A percentile compares a stretch with the other conserved stretches of the same genome.
These are phyloP conservation scores for Beauveria varroae DNA, from an alignment of 2,329 filamentous ascomycete species.

Conservation along the genomic window DNA sequence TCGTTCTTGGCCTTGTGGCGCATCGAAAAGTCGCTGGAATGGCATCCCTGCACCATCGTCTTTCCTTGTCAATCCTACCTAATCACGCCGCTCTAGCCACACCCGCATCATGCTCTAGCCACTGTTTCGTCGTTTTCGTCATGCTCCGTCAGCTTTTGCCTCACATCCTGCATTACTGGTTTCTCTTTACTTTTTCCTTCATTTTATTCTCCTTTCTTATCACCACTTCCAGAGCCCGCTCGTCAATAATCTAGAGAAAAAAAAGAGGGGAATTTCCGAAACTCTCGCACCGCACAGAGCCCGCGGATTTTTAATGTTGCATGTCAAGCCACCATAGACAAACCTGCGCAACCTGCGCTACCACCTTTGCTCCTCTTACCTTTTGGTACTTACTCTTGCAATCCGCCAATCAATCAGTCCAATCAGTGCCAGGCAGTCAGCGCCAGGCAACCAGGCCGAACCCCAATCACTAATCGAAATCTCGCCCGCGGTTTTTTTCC, in stretches of 20 bases:
- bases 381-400: background rate
- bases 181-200: background rate
- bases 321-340: background rate
- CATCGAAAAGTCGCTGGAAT: slow-evolving; percentile 7
- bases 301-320: background rate
- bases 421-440: background rate
- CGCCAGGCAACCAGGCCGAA: too few species aligned
- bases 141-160: background rate
- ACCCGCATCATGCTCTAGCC: background rate
- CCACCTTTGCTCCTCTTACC: background rate
- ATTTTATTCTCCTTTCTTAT: background rate
- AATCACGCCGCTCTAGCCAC: background rate
- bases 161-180: background rate
- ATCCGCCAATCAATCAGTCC: background rate
- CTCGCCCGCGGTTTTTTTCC: background rate
- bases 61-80: background rate
- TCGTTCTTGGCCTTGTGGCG: background rate
- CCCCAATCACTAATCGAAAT: background rate
- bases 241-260: background rate
- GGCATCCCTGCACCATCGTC: slow-evolving; percentile 1
- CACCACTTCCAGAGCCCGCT: background rate
- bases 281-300: background rate
- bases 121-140: background rate
- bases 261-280: background rate
- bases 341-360: background rate